Conservation (phyloP, 108 stramenopile genomes). For the Nannochloropsis granulata region DNA sequence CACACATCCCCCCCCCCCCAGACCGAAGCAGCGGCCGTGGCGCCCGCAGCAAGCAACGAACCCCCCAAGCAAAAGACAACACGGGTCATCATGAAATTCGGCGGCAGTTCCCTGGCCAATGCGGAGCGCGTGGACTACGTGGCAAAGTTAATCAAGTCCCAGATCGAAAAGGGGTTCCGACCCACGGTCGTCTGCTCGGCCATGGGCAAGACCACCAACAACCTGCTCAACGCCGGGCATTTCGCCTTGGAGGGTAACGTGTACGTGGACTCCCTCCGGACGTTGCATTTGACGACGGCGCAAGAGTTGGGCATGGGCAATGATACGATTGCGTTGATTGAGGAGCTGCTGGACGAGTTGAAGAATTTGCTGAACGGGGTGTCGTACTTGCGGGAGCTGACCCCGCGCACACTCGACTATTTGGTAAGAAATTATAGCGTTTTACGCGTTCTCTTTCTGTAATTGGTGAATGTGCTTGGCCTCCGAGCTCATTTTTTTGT, state of each 20-base stretch:
- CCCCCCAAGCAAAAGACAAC: not conserved
- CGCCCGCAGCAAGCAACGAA: no score
- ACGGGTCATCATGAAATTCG: conserved; percentile 68
- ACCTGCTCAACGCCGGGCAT: conserved; percentile 67
- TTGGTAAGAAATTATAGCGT: conserved; percentile 36
- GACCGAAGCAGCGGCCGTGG: no score
- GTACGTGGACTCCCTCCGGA: conserved; percentile 67
- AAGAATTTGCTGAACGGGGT: conserved; percentile 82
- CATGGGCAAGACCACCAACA: conserved; percentile 96
- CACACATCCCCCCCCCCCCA: not conserved
- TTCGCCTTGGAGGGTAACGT: conserved; percentile 75
- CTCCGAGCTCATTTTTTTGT: no score
- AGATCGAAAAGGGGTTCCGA: conserved; percentile 43
- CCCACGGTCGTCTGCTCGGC: conserved; percentile 69
- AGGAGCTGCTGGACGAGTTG: conserved; percentile 55
- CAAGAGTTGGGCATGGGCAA: conserved; percentile 50
- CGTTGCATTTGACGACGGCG: conserved; percentile 59
- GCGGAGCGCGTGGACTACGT: conserved; percentile 73
- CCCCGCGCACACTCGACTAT: conserved; percentile 53
- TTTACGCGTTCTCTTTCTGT: no score
- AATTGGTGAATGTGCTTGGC: no score
- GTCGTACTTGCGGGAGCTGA: conserved; percentile 66
- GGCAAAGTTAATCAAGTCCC: conserved; percentile 62
- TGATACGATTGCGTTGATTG: conserved; percentile 45
- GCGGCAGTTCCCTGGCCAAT: conserved; percentile 73